A percentile compares a stretch with the other conserved stretches of the same genome.
These are phyloP conservation scores for Calonectria leucothoes DNA, from an alignment of 2,329 filamentous ascomycete species.

Conservation along the genomic window DNA sequence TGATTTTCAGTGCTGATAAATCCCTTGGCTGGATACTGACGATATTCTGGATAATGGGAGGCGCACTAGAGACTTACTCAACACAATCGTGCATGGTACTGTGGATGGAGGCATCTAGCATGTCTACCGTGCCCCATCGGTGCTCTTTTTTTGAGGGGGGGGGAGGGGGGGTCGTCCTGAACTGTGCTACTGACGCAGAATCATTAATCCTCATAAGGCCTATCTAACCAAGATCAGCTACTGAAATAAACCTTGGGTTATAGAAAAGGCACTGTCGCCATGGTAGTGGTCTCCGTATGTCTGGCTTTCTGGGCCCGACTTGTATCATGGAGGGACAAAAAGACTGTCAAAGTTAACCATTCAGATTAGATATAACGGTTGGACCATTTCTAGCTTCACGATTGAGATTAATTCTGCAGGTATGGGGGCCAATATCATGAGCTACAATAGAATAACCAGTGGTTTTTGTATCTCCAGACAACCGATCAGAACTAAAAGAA, in stretches of 20 bases:
- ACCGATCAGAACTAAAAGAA: too few species aligned
- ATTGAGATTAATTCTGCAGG: too few species aligned
- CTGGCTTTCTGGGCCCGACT: slow-evolving; percentile 23
- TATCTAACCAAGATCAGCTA: not conserved
- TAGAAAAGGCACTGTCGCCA: slow-evolving; percentile 48
- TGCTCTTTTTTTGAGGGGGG: slow-evolving; percentile 56
- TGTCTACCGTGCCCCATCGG: slow-evolving; percentile 45
- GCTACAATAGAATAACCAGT: too few species aligned
- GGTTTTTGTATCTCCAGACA: too few species aligned
- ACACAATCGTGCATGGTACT: slow-evolving; percentile 42
- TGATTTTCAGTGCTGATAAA: not conserved
- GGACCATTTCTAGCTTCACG: too few species aligned
- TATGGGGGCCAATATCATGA: too few species aligned
- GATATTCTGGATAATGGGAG: slow-evolving; percentile 49
- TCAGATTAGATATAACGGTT: not conserved
- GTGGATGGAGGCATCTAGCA: slow-evolving; percentile 41
- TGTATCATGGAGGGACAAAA: slow-evolving; percentile 32
- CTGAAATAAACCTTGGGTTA: slow-evolving; percentile 16
- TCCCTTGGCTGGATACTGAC: slow-evolving; percentile 43
- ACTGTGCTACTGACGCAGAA: slow-evolving; percentile 49
- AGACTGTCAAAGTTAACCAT: not conserved
- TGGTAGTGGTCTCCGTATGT: slow-evolving; percentile 39
- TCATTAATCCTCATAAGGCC: slow-evolving; percentile 41
- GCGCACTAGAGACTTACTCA: slow-evolving; percentile 48
- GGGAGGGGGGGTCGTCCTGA: slow-evolving; percentile 53